phyloP scores from a whole-genome alignment of 2,329 filamentous ascomycete species.

The Graphium sp. region DNA sequence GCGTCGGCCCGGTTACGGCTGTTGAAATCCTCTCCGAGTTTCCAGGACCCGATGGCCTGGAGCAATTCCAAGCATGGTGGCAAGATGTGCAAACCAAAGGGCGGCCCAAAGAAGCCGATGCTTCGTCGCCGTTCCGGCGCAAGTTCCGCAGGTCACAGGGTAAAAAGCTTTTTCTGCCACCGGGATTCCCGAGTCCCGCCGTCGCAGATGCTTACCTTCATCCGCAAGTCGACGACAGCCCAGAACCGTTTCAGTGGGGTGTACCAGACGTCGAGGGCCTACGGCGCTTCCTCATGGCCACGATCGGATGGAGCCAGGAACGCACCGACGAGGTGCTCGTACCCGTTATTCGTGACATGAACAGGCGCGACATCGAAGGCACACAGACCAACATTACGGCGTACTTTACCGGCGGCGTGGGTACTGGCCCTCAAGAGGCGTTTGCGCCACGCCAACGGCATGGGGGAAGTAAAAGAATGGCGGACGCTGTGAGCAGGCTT shows the following conservation, averaged over 20 bases:
- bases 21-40: slow-evolving; percentile 93
- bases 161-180: slow-evolving; percentile 73
- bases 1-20: slow-evolving; percentile 85
- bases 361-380: slow-evolving; percentile 69
- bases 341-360: slow-evolving; percentile 92
- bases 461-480: slow-evolving; percentile 57
- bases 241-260: slow-evolving; percentile 82
- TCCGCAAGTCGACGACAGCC: slow-evolving; percentile 68
- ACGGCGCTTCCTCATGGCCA: slow-evolving; percentile 70
- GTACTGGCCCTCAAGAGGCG: slow-evolving; percentile 45
- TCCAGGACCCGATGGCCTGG: slow-evolving; percentile 38
- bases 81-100: slow-evolving; percentile 50
- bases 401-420: slow-evolving; percentile 66
- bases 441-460: slow-evolving; percentile 54
- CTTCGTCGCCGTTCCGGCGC: slow-evolving; percentile 50
- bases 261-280: slow-evolving; percentile 82
- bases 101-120: slow-evolving; percentile 47
- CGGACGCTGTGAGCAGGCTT: slow-evolving; percentile 53
- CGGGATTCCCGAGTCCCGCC: slow-evolving; percentile 58
- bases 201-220: slow-evolving; percentile 73
- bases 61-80: slow-evolving; percentile 84
- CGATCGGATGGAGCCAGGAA: slow-evolving; percentile 85
- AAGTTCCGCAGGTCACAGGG: slow-evolving; percentile 72
- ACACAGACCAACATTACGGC: slow-evolving; percentile 94
- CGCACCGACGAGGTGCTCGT: slow-evolving; percentile 90